Evolutionary conservation across 2,329 filamentous ascomycete species (phyloP).

Genomic region (Endocalyx cinctus): DNA sequence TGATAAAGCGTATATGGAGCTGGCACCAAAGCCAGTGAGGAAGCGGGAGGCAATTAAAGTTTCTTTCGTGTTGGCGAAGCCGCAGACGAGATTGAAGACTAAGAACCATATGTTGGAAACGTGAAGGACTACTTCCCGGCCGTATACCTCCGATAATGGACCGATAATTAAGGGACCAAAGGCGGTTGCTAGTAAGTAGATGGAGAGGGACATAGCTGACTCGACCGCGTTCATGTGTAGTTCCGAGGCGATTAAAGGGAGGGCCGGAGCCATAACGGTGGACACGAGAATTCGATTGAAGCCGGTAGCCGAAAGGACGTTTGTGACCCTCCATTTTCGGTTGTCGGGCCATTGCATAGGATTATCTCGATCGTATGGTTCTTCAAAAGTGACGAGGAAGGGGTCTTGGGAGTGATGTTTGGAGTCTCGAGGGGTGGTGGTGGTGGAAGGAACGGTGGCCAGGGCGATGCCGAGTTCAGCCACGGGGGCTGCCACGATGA

Average conservation of each 20-base stretch:
- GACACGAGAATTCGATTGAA: constrained; percentile 49
- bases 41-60: constrained; percentile 41
- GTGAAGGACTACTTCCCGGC: constrained; percentile 37
- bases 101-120: constrained; percentile 45
- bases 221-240: constrained; percentile 44
- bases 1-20: constrained; percentile 39
- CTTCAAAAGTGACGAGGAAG: constrained; percentile 10
- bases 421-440: no score
- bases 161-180: constrained; percentile 40
- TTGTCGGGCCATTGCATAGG: constrained; percentile 34
- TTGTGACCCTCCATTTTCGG: constrained; percentile 45
- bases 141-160: constrained; percentile 45
- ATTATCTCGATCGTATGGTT: constrained; percentile 25
- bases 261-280: constrained; percentile 47
- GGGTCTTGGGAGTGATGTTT: no score
- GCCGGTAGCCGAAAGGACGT: constrained; percentile 43
- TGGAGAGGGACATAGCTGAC: constrained; percentile 42
- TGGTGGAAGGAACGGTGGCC: no score
- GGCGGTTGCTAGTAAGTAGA: constrained; percentile 36
- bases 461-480: no score
- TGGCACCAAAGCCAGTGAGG: constrained; percentile 44
- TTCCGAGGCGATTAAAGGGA: constrained; percentile 45
- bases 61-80: constrained; percentile 34
- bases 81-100: constrained; percentile 42
- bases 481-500: no score